These are phyloP conservation scores for Gnetum montanum DNA, from an alignment of 75 land plant genomes.

Conservation along the genomic window DNA sequence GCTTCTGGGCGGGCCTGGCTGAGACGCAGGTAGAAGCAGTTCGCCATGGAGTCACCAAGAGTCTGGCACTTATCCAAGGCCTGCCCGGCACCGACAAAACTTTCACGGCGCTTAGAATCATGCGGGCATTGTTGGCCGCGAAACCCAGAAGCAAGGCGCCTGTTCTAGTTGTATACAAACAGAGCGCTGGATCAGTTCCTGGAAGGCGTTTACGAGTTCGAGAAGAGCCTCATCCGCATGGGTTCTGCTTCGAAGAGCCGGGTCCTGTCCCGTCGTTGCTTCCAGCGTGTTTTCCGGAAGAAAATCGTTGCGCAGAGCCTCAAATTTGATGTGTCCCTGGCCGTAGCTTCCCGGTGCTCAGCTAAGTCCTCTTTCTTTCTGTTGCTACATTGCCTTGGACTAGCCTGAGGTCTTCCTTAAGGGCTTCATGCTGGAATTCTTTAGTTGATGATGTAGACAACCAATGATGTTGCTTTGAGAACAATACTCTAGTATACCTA, in stretches of 20 bases:
- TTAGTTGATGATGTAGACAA: no score
- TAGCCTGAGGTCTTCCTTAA: no score
- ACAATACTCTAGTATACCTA: no score
- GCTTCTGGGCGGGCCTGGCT: background rate
- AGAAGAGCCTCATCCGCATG: constrained; percentile 4
- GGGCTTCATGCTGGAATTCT: no score
- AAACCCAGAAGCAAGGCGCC: background rate
- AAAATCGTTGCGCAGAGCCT: no score
- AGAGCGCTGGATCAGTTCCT: constrained; percentile 17
- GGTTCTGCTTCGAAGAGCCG: constrained; percentile 11
- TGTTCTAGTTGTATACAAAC: constrained; percentile 10
- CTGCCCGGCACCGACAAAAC: constrained; percentile 15
- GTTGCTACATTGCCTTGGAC: no score
- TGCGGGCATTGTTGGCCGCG: constrained; percentile 4
- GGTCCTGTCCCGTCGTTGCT: background rate
- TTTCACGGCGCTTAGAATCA: constrained; percentile 4
- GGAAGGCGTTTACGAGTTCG: constrained; percentile 6
- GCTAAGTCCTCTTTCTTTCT: no score
- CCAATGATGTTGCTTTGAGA: no score
- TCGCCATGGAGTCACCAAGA: constrained; percentile 12
- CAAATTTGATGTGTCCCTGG: no score
- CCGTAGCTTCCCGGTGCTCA: no score
- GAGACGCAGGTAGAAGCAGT: constrained; percentile 6
- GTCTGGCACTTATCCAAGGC: constrained; percentile 14
- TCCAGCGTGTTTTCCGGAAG: no score